Evolutionary conservation across 2,329 filamentous ascomycete genomes (phyloP), one percentile per base, ranked within the genome.

Genomic region (Trichoderma sp.): DNA sequence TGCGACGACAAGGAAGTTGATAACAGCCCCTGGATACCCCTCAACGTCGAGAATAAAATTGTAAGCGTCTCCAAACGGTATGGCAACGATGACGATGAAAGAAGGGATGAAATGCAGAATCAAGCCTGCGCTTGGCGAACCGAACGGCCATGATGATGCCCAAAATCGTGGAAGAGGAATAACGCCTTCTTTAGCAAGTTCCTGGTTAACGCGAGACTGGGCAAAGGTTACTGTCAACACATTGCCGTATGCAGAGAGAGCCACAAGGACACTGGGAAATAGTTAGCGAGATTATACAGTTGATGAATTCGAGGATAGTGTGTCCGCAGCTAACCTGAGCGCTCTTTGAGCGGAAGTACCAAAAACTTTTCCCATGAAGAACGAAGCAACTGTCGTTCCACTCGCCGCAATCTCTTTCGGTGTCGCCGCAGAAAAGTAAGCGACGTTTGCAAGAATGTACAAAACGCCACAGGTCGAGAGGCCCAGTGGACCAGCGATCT

Each of bases 41-140:
- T 72, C 71, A 0, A 72, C 35, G 35, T 72, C 71, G 40, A 72
- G 70, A 29, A 72, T 72, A 29, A 72, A 72, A 53, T 53, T 72
- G 61, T 72, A 72, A 16, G 71, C 21, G 29, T 71, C 69, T 37
- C 71, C 72, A 27, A 73, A 73, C 2, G 71, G 72, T 56, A 73
- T 73, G n/a, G 71, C 72, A 21, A 72, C 71, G 8, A 73, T 73
- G 27, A 73, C 66, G 37, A 73, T 70, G 29, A 72, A 71, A 10
- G 71, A 72, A 2, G 71, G 71, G 43, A 72, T 71, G 43, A 71
- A 71, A 58, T 72, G 71, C 29, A 72, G 68, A 24, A 72, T 37
- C 31, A 72, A 52, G 4, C 71, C 71, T 8, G 71, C 59, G 13
- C 68, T 68, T 14, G 71, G 71, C 6, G 71, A 72, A 52, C 70